phyloP scores from a whole-genome alignment of 129 eudicot genomes.

The Artemisia tridentata region DNA sequence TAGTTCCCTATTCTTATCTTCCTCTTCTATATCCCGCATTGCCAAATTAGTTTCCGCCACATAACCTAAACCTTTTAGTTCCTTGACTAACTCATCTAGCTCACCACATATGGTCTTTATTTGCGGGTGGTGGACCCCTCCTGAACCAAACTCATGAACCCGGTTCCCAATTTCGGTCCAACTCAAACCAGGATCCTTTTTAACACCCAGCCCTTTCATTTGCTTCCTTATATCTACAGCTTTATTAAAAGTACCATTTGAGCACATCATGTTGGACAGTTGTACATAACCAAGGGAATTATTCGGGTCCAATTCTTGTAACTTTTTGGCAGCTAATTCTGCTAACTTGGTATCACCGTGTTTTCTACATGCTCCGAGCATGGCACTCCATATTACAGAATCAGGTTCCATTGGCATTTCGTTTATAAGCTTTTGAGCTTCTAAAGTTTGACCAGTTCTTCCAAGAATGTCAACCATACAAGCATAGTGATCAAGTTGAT shows the following conservation, averaged over 20 bases:
- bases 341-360: slow-evolving; percentile 60
- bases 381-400: slow-evolving; percentile 76
- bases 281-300: slow-evolving; percentile 65
- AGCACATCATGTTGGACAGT: slow-evolving; percentile 63
- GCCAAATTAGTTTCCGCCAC: slow-evolving; percentile 59
- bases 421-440: slow-evolving; percentile 59
- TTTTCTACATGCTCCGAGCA: slow-evolving; percentile 74
- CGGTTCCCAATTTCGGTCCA: slow-evolving; percentile 60
- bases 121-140: slow-evolving; percentile 58
- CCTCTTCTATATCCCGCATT: slow-evolving; percentile 64
- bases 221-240: slow-evolving; percentile 51
- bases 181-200: slow-evolving; percentile 83
- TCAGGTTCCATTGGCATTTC: slow-evolving; percentile 74
- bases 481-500: slow-evolving; percentile 76
- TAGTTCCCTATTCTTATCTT: slow-evolving; percentile 64
- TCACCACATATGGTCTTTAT: slow-evolving; percentile 40
- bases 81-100: slow-evolving; percentile 36
- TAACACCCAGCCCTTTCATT: slow-evolving; percentile 59
- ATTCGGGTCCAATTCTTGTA: slow-evolving; percentile 60
- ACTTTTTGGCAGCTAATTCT: slow-evolving; percentile 45
- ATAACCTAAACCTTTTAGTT: slow-evolving; percentile 59
- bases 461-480: slow-evolving; percentile 85
- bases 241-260: slow-evolving; percentile 49
- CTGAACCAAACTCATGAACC: slow-evolving; percentile 77
- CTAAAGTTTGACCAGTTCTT: slow-evolving; percentile 49